Evolutionary conservation across 495 filamentous ascomycete species (phyloP).

Genomic region (Copromyces sp.): DNA sequence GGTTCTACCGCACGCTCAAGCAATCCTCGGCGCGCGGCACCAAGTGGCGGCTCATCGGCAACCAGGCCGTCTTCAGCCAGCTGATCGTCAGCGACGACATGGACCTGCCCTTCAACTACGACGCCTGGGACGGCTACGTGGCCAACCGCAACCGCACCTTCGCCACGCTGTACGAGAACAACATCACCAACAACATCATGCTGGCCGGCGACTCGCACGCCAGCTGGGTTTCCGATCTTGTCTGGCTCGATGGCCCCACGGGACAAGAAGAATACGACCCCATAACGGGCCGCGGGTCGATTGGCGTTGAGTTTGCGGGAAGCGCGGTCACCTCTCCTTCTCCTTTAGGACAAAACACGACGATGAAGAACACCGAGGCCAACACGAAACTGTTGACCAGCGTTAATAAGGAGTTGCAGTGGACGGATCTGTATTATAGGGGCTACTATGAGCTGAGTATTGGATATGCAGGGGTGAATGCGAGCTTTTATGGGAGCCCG

Average conservation of each 20-base stretch:
- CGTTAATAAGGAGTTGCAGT: conserved; percentile 51
- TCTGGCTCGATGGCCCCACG: conserved; percentile 33
- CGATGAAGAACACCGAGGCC: not conserved
- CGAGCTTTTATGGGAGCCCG: conserved; percentile 40
- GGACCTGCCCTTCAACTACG: conserved; percentile 42
- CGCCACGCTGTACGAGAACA: conserved; percentile 45
- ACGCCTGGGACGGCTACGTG: conserved; percentile 56
- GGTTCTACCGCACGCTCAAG: conserved; percentile 53
- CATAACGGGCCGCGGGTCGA: conserved; percentile 43
- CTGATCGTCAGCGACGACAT: conserved; percentile 38
- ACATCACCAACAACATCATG: conserved; percentile 57
- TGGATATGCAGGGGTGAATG: conserved; percentile 37
- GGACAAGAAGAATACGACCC: conserved; percentile 46
- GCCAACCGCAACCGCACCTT: conserved; percentile 56
- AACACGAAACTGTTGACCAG: conserved; percentile 31
- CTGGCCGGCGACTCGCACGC: conserved; percentile 56
- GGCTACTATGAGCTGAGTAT: conserved; percentile 51
- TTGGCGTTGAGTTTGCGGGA: conserved; percentile 60
- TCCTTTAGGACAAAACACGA: conserved; percentile 39
- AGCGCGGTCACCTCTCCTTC: conserved; percentile 47
- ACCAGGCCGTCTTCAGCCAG: conserved; percentile 53
- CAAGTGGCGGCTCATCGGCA: conserved; percentile 55
- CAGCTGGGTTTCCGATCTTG: conserved; percentile 55
- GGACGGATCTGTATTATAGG: conserved; percentile 59
- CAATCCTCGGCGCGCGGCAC: conserved; percentile 44